Conservation (phyloP, 2,329 filamentous ascomycete species). For the Microcyclosporella mali region DNA sequence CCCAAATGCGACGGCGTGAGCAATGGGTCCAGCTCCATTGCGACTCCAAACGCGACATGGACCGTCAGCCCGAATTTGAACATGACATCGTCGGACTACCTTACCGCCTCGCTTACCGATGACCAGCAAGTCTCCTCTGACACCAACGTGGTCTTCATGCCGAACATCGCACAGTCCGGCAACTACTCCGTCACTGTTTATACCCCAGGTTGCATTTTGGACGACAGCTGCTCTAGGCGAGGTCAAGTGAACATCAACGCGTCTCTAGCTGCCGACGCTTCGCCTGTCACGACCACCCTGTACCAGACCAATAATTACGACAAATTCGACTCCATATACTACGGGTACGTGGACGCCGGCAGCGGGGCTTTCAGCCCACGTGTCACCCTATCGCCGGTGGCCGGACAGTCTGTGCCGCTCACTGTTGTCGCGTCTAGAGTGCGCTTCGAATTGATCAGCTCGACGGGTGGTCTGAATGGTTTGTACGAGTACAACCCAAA, state of each 20-base stretch:
- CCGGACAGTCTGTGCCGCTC: conserved; percentile 58
- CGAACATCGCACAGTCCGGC: conserved; percentile 79
- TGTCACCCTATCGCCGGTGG: conserved; percentile 67
- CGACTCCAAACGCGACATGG: conserved; percentile 59
- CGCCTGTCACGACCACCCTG: conserved; percentile 55
- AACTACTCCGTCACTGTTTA: conserved; percentile 89
- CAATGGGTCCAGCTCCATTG: conserved; percentile 57
- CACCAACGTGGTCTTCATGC: conserved; percentile 68
- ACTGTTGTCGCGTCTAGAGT: conserved; percentile 87
- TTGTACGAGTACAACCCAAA: conserved; percentile 81
- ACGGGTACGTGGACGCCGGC: conserved; percentile 72
- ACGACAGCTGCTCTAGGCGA: conserved; percentile 67
- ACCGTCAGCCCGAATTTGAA: conserved; percentile 55
- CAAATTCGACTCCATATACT: conserved; percentile 92
- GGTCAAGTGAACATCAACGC: conserved; percentile 79
- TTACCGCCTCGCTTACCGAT: conserved; percentile 59
- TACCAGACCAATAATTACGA: conserved; percentile 94
- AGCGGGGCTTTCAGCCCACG: conserved; percentile 68
- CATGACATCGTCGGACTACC: conserved; percentile 67
- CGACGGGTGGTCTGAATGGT: conserved; percentile 77
- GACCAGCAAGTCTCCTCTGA: conserved; percentile 42
- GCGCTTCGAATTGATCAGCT: conserved; percentile 66
- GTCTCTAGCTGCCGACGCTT: conserved; percentile 49
- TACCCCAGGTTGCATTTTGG: conserved; percentile 82
- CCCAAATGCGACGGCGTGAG: conserved; percentile 65